Evolutionary conservation across 768 basidiomycete species (phyloP), one percentile per base, ranked within the genome.

Genomic region (Mrakia frigida): DNA sequence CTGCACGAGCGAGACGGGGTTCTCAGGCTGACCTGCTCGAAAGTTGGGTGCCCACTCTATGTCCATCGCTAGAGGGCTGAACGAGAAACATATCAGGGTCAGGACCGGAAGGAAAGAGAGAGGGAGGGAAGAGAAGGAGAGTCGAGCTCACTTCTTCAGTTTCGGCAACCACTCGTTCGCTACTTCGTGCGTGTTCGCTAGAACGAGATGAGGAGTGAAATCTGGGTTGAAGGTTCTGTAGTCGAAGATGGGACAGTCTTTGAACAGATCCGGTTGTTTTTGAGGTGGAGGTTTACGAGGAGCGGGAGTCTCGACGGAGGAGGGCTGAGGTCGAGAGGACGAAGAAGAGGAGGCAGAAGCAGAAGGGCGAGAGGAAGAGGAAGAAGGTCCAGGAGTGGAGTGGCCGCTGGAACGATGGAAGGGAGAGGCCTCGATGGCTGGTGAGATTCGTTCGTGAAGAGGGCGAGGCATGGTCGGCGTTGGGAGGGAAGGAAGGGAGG

Each of bases 1-100:
- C 81, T 93, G 92, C 5, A 93, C 86, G 33, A 93, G 86, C 3
- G 92, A 88, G 28, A 91, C 89, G 33, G 86, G 90, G 80, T 92
- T 90, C 82, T 89, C 87, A 37, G 83, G 80, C 35, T 83, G 80
- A 28, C 89, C 88, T 80, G 87, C 89, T 65, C 79, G 78, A 79
- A 83, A 88, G 28, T 80, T 87, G 0, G 92, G 92, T 77, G 86
- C 88, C 91, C 92, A 93, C 83, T 93, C 92, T 52, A 91, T 85
- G 81, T 93, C 92, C 78, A 93, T 89, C 37, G 92, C 92, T 70
- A 87, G 59, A 13, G 87, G 85, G 2, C 87, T 74, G 73, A 31
- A 28, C n/a, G 31, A 50, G 25, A 61, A 61, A 33, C 28, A 9
- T 37, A 3, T 0, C 2, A 60, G 2, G 21, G 61, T 63, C 1